Base-by-base conservation (phyloP, 495 filamentous ascomycete species). In the Hypomontagnella monticulosa region DNA sequence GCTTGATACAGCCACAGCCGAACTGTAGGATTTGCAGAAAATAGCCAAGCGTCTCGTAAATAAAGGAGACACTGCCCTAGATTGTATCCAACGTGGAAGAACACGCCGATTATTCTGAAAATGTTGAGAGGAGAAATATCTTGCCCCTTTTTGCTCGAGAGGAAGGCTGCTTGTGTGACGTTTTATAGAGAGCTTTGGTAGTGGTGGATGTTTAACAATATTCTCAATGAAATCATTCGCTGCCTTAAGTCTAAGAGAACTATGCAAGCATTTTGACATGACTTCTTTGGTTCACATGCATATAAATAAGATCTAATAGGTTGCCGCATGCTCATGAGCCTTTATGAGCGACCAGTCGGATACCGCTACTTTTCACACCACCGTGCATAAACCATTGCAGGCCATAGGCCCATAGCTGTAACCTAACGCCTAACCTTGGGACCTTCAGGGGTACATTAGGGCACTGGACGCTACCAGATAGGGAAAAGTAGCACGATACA, bases 21-120 rank as follows among this genome's bases (percentile, higher is more conserved):
- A 62, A 53, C 41, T 67, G n/a, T 61, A 57, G 34, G 53, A 4
- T 30, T 52, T 56, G 20, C 20, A 18, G n/a, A n/a, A 19, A 44
- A 18, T n/a, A 16, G n/a, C 6, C 23, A 33, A 33, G 8, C 5
- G 15, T 9, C 40, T 34, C 16, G 42, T 42, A 10, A 20, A 20
- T 15, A 48, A 33, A 20, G 15, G 34, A 36, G 4, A 46, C 3
- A 37, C 19, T 1, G 53, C 34, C 2, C 30, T 46, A 40, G 23
- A 48, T n/a, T 12, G 42, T 6, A n/a, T 14, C 4, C 30, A 34
- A 48, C 48, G 40, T 27, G 32, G 4, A 15, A n/a, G 7, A 46
- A 10, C 32, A 4, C 3, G 16, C 3, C 48, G 27, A 0, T 48
- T 11, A n/a, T n/a, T 42, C 3, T 33, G 20, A 10, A 20, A 10